Percentiles rank a stretch among this genome's conserved stretches.
phyloP scores from a whole-genome alignment of 768 basidiomycete genomes.

The Lanmaoa pseudosensibilis region DNA sequence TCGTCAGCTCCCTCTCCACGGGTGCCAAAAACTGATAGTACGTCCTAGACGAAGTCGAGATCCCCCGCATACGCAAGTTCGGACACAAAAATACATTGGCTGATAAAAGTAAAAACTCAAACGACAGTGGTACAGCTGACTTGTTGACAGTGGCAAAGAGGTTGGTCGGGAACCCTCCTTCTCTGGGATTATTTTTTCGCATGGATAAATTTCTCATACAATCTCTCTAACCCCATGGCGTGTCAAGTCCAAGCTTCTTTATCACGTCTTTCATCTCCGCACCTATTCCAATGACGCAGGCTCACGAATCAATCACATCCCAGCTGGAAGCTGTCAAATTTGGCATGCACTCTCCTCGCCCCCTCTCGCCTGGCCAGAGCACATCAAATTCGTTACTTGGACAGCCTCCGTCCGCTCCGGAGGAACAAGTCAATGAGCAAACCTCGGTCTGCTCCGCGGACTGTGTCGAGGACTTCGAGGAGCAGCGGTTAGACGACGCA shows the following conservation, averaged over 20 bases:
- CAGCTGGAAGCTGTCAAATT: constrained; percentile 13
- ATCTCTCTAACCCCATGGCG: constrained; percentile 27
- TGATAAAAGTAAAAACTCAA: constrained; percentile 4
- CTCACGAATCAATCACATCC: constrained; percentile 20
- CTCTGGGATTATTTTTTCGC: constrained; percentile 18
- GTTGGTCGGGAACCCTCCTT: constrained; percentile 21
- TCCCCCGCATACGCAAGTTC: constrained; percentile 52
- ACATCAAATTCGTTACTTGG: constrained; percentile 21
- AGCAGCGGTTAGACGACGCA: constrained; percentile 30
- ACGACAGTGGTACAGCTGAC: constrained; percentile 2
- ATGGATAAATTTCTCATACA: constrained; percentile 17
- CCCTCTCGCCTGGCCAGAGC: constrained; percentile 19
- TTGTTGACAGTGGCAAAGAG: constrained; percentile 19
- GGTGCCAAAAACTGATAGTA: constrained; percentile 2
- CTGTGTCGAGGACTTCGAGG: constrained; percentile 5
- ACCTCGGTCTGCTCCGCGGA: neutral
- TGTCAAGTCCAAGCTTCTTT: constrained; percentile 34
- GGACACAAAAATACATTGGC: constrained; percentile 32
- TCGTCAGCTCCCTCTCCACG: neutral
- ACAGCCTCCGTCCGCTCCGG: constrained; percentile 23
- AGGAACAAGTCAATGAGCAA: neutral
- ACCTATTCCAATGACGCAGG: constrained; percentile 26
- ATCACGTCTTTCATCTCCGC: constrained; percentile 36
- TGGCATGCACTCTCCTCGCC: constrained; percentile 24
- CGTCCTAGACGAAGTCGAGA: constrained; percentile 47